Conservation (phyloP, 2,329 filamentous ascomycete genomes). For the Diaporthe sp. region DNA sequence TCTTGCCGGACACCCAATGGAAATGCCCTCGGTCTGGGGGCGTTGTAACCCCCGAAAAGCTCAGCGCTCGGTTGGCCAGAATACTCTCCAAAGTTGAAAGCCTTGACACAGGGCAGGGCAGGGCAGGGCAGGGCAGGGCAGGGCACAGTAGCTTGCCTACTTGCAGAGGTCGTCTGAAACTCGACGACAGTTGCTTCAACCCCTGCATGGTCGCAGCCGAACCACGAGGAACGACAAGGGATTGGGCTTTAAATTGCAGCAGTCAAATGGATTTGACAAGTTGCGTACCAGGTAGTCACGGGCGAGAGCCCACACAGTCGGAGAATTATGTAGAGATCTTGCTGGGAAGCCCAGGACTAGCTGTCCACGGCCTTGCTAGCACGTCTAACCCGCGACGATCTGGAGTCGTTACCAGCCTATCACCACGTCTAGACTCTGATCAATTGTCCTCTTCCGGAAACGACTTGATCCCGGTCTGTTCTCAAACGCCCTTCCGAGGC, state of each 20-base stretch:
- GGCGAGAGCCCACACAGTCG: slow-evolving; percentile 24
- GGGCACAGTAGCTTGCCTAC: slow-evolving; percentile 1
- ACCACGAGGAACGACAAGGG: slow-evolving; percentile 35
- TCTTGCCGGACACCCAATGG: slow-evolving; percentile 34
- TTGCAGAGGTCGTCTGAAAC: slow-evolving; percentile 35
- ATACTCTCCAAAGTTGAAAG: background rate
- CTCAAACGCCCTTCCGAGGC: slow-evolving; percentile 40
- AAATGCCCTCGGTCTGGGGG: slow-evolving; percentile 25
- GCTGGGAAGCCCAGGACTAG: slow-evolving; percentile 7
- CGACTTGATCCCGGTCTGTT: slow-evolving; percentile 30
- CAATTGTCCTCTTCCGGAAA: slow-evolving; percentile 27
- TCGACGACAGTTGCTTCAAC: slow-evolving; percentile 13
- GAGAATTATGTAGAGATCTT: slow-evolving; percentile 30
- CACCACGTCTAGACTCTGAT: slow-evolving; percentile 28
- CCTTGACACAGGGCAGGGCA: slow-evolving; percentile 22
- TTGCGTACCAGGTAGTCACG: background rate
- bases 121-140: slow-evolving; percentile 10
- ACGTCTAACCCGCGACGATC: slow-evolving; percentile 28
- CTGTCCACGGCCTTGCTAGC: slow-evolving; percentile 16
- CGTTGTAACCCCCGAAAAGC: slow-evolving; percentile 29
- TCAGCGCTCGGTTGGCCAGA: background rate
- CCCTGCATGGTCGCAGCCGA: slow-evolving; percentile 39
- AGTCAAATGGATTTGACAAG: slow-evolving; percentile 19
- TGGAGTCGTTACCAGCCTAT: slow-evolving; percentile 40
- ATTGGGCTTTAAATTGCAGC: slow-evolving; percentile 16